Evolutionary conservation across 768 basidiomycete genomes (phyloP), one percentile per base, ranked within the genome.

Genomic region (Ramaria sp.): DNA sequence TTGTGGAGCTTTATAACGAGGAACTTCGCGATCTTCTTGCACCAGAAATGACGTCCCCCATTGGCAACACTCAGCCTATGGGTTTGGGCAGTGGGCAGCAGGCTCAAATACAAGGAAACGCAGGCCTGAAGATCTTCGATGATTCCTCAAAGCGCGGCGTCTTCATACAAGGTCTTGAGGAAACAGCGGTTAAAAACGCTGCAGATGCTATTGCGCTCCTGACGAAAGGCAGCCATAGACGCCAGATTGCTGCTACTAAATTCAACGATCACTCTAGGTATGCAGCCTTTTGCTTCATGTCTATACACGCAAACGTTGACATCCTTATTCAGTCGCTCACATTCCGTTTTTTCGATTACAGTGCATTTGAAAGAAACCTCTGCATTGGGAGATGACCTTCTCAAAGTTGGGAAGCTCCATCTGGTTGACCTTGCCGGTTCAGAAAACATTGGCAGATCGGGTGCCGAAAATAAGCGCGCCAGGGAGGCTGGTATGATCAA

Each of bases 401-500:
- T 98, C 48, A 88, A 87, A 66, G 84, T 93, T 33, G 96, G 96
- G 22, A 98, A 98, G 68, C 78, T 99, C 45, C 97, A 98, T 69
- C 80, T 99, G 20, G 96, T 99, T 53, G 96, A 99, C 67, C 75
- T 99, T 56, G 96, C 96, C 33, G 96, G 96, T 7, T 94, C 92
- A 1, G 96, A 99, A 71, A 97, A 96, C 63, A 94, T 99, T 65
- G 94, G 93, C 10, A 78, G 95, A 22, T 91, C 88, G 0, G 96
- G 96, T 17, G 96, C 96, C 2, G 91, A 93, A 67, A 90, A 96
- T 64, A 92, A 90, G 68, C 75, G 94, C 57, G 96, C 96, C 12
- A 78, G 91, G 61, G 96, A 99, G 67, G 96, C 96, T 1, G 96
- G 96, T 11, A 96, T 94, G 88, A 98, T 99, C 69, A 99, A 98